A percentile compares a stretch with the other conserved stretches of the same genome.
Evolutionary conservation across 2,329 filamentous ascomycete species (phyloP).

Genomic region (Orbilia javanica): DNA sequence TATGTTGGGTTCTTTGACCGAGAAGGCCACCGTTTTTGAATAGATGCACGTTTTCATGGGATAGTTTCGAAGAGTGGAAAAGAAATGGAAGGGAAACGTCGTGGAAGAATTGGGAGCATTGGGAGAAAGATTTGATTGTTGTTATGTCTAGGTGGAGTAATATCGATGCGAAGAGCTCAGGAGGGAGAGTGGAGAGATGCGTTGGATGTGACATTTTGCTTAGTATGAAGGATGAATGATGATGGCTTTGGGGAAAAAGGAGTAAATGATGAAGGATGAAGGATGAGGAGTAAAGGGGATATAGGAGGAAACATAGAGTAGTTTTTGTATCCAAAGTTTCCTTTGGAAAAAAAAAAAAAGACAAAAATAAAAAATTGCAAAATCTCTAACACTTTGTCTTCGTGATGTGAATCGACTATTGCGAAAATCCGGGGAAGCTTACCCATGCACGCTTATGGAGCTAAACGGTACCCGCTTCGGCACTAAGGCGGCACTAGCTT

Average conservation of each 20-base stretch:
- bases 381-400: constrained; percentile 13
- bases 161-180: constrained; percentile 4
- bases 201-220: constrained; percentile 18
- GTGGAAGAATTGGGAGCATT: constrained; percentile 6
- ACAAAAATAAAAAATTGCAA: not conserved
- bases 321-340: not conserved
- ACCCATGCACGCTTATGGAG: constrained; percentile 1
- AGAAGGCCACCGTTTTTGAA: constrained; percentile 18
- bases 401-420: not conserved
- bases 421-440: constrained; percentile 27
- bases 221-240: not conserved
- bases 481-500: constrained; percentile 16
- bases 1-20: constrained; percentile 10
- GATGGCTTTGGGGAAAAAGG: not conserved
- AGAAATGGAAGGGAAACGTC: constrained; percentile 11
- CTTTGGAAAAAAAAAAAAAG: not conserved
- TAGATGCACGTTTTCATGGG: not conserved
- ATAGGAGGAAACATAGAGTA: not conserved
- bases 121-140: constrained; percentile 5
- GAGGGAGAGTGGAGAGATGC: not conserved
- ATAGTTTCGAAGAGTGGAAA: not conserved
- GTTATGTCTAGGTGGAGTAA: constrained; percentile 10
- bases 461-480: constrained; percentile 3
- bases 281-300: not conserved
- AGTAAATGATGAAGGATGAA: not conserved